Base-by-base conservation (phyloP, 176 grass and related monocot genomes). In the Areca catechu region DNA sequence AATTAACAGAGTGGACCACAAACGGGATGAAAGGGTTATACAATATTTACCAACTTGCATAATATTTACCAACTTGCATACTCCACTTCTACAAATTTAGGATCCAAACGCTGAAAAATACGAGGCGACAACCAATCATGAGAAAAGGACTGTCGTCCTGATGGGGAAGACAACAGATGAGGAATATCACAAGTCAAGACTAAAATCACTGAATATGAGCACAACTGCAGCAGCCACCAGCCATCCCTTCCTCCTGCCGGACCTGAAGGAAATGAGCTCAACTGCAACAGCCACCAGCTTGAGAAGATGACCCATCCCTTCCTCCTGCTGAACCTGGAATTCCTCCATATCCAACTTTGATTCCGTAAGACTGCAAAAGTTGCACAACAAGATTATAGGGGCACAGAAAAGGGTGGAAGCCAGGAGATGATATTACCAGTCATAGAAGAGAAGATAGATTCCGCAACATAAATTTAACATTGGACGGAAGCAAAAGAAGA, bases 281-380 rank as follows among this genome's bases (percentile, higher is more conserved):
- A 57, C 80, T 70, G 68, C 85, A 88, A 69, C 80, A 88, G 63
- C 80, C 19, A 66, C 76, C 63, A 0, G 72, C 72, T 73, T 79
- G 85, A 65, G 85, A 83, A 55, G 79, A 76, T 0, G 86, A 78
- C 48, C 57, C 60, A 70, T 79, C 81, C 58, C 71, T 82, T 60
- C 75, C 75, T 54, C 71, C 81, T 5, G 77, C 69, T 73, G 83
- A 82, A 15, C 78, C 82, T 47, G 75, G 71, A 10, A 53, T 54
- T 55, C 25, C 56, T 22, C 23, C 63, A 47, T 79, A 75, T 49
- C 86, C 86, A 50, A 85, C 66, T 76, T 90, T 90, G 74, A 90
- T 82, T 54, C 86, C 86, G 62, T 70, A 76, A 7, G 86, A 76
- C 86, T 90, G 78, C 58, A 57, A 49, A 34, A 60, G 65, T 49